These are phyloP conservation scores for Jackrogersella multiformis DNA, from an alignment of 495 filamentous ascomycete species.

Conservation along the genomic window DNA sequence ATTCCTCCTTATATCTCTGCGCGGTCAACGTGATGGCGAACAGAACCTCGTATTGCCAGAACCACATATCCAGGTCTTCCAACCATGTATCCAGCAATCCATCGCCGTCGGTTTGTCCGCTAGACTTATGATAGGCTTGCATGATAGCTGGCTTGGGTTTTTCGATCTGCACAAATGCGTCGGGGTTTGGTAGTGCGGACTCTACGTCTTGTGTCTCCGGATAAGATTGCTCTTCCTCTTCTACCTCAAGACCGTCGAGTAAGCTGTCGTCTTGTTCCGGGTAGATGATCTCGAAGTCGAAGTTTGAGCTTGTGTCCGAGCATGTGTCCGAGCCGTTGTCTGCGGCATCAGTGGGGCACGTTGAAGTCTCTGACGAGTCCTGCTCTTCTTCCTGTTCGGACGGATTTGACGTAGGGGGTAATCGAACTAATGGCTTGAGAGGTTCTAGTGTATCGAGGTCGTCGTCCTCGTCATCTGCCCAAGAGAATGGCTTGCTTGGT, in stretches of 20 bases:
- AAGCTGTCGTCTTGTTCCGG: background rate
- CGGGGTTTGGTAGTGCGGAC: too few relatives aligned
- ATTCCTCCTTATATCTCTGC: conserved; percentile 2
- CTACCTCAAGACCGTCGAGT: background rate
- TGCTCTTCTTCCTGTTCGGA: background rate
- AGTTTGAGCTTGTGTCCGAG: background rate
- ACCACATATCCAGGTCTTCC: conserved; percentile 8
- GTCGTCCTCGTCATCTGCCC: conserved; percentile 15
- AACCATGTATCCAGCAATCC: conserved; percentile 11
- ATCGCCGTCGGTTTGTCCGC: background rate
- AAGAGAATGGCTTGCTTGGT: background rate
- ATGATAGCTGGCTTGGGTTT: background rate
- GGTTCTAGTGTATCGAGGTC: background rate
- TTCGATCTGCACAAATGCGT: background rate
- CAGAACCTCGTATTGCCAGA: conserved; percentile 29
- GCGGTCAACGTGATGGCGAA: conserved; percentile 9
- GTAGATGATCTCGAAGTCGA: background rate
- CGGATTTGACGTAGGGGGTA: background rate
- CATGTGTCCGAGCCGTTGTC: too few relatives aligned
- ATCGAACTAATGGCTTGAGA: background rate
- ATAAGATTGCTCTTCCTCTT: background rate
- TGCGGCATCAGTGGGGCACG: background rate
- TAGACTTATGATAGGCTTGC: background rate
- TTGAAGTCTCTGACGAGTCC: background rate
- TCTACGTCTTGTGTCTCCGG: background rate